These are phyloP conservation scores for Penicillium soppii DNA, from an alignment of 495 filamentous ascomycete genomes.

Conservation along the genomic window DNA sequence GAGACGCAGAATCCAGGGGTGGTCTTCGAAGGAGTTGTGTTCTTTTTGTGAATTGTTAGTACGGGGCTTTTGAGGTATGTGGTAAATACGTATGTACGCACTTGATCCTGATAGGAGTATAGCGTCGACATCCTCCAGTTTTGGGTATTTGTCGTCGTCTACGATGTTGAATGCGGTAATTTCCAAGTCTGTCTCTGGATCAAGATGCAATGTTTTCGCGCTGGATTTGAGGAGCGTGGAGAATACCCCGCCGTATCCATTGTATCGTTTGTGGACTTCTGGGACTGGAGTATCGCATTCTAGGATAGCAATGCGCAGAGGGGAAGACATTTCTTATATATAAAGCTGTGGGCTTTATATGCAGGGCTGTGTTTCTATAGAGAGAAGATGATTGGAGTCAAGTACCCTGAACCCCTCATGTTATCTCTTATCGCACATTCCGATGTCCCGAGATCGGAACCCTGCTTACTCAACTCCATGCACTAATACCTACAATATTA, in stretches of 20 bases:
- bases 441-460: not conserved
- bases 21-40: slow-evolving; percentile 62
- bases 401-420: not conserved
- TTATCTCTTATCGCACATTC: not conserved
- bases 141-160: slow-evolving; percentile 57
- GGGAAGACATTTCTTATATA: slow-evolving; percentile 38
- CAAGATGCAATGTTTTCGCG: slow-evolving; percentile 39
- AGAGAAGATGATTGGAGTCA: not conserved
- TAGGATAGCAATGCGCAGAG: slow-evolving; percentile 78
- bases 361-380: not conserved
- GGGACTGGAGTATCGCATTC: slow-evolving; percentile 74
- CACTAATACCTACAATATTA: too few relatives aligned
- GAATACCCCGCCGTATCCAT: slow-evolving; percentile 75
- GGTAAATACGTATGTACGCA: slow-evolving; percentile 20
- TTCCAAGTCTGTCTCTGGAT: slow-evolving; percentile 49
- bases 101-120: slow-evolving; percentile 77
- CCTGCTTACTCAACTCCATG: not conserved
- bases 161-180: slow-evolving; percentile 71
- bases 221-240: slow-evolving; percentile 54
- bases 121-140: slow-evolving; percentile 72
- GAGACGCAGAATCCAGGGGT: slow-evolving; percentile 73
- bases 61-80: not conserved
- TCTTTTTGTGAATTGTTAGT: slow-evolving; percentile 27
- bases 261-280: slow-evolving; percentile 58
- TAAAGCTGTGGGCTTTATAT: not conserved